Percentiles rank a stretch among this genome's conserved stretches.
These are phyloP conservation scores for Solanum medicagineum DNA, from an alignment of 257 asterid genomes.

Conservation along the genomic window DNA sequence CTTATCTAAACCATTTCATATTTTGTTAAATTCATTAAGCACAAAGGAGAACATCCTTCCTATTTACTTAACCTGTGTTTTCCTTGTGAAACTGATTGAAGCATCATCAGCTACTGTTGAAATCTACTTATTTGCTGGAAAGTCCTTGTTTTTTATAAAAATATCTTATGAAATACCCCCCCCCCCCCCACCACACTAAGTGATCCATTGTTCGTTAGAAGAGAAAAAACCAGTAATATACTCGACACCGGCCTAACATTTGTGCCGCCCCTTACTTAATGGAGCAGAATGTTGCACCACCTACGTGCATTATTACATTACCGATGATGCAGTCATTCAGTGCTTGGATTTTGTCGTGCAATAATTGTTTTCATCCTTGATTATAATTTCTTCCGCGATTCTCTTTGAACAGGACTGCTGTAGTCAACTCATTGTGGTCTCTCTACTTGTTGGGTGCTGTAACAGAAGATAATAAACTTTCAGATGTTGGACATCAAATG, in stretches of 20 bases:
- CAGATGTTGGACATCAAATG: slow-evolving; percentile 87
- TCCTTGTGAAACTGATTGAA: neutral
- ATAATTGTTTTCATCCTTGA: neutral
- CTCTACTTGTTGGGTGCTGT: slow-evolving; percentile 85
- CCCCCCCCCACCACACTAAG: neutral
- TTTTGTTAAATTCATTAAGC: neutral
- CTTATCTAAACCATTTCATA: neutral
- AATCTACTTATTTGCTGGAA: neutral
- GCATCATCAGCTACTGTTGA: neutral
- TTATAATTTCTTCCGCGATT: neutral
- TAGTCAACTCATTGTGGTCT: slow-evolving; percentile 78
- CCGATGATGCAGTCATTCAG: neutral
- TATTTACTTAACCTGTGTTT: neutral
- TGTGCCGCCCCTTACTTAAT: neutral
- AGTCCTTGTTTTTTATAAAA: neutral
- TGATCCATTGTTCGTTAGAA: neutral
- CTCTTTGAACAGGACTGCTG: slow-evolving; percentile 47
- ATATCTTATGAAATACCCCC: neutral
- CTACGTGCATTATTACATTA: neutral
- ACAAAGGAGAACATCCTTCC: neutral
- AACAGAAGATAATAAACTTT: slow-evolving; percentile 57
- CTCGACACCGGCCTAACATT: neutral
- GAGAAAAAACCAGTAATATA: neutral
- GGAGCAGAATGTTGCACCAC: neutral
- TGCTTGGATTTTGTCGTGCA: neutral